Base-by-base conservation (phyloP, 1,139 yeast genomes). In the Kluyveromyces marxianus region DNA sequence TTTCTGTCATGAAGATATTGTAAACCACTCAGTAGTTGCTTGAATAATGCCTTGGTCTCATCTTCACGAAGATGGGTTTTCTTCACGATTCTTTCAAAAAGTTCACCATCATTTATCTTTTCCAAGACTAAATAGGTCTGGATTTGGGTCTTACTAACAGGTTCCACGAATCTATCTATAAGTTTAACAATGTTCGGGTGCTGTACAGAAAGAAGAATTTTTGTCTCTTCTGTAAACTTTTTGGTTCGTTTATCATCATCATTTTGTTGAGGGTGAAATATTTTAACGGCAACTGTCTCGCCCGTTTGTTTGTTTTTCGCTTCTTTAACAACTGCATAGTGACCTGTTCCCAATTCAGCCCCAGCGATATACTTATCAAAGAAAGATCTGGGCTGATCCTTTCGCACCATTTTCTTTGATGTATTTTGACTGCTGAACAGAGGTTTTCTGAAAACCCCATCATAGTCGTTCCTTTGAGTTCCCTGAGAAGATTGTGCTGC, bases 241-340 rank as follows among this genome's bases (percentile, higher is more conserved):
- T 60, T 65, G 7, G 68, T 60, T 37, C 69, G 67, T 50, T 69
- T 71, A 4, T 68, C 67, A 50, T 75, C 79, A 48, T 77, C 79
- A 35, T 69, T 68, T 50, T 72, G 75, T 48, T 79, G 80, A 0
- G 89, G 87, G 58, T 83, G 84, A 60, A 83, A 83, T n/a, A 83
- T 79, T 58, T 83, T 83, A 3, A 83, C 86, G 0, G 92, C 92
- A 37, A 80, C 83, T 1, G 74, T 64, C 47, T 74, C 74, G 0
- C 87, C 87, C 0, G 81, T 72, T 14, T 66, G 62, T 52, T 80
- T 74, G 52, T 77, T 73, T 25, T 72, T 68, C 2, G 88, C 88
- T 52, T 82, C 87, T 58, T 78, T 81, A 2, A 84, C 94, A 24
- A 80, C 77, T 1, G 92, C 92, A 60, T 83, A 84, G 64, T 83